Evolutionary conservation across 805 yeast genomes (phyloP), one percentile per base, ranked within the genome.

Genomic region (Yueomyces sp.): DNA sequence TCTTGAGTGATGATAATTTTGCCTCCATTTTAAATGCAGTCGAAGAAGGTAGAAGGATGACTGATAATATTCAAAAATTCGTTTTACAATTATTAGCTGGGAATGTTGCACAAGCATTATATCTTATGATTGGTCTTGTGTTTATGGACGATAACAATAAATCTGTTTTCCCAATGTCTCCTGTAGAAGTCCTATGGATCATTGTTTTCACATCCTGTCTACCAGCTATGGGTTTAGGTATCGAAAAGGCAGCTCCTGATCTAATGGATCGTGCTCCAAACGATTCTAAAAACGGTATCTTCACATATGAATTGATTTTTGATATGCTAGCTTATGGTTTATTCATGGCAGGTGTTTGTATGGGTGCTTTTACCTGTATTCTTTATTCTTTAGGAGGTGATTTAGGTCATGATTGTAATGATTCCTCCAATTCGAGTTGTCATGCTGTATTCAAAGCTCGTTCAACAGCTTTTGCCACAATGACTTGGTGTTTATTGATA

Each of bases 201-300:
- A 90, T 90, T 62, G 92, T 90, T 44, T 73, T 90, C 44, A 90
- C 94, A 86, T 96, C 94, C 61, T 96, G 97, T 6, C 96, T 96
- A 37, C 98, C 98, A 3, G 97, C 97, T 1, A 96, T 90, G 70
- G 85, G 95, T 0, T 69, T 90, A 40, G 98, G 98, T 48, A 94
- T 92, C 36, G 98, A 90, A 64, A 92, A 95, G 3, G 96, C 92
- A 27, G 96, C 88, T 53, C 86, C 84, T 46, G 94, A 83, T 59
- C 92, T 90, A 39, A 88, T 90, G 96, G 79, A 75, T 48, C 84
- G 84, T 61, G 96, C 96, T 26, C 98, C 98, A 41, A 78, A 97
- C 63, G 74, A 79, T 42, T 77, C 96, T 52, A 73, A 74, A 49
- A 95, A 86, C 46, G 81, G 81, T 56, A 90, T 92, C 42, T 69